Percentiles rank a stretch among this genome's conserved stretches.
Conservation (phyloP, 2,329 filamentous ascomycete genomes). For the Cladosporium cucumerinum region DNA sequence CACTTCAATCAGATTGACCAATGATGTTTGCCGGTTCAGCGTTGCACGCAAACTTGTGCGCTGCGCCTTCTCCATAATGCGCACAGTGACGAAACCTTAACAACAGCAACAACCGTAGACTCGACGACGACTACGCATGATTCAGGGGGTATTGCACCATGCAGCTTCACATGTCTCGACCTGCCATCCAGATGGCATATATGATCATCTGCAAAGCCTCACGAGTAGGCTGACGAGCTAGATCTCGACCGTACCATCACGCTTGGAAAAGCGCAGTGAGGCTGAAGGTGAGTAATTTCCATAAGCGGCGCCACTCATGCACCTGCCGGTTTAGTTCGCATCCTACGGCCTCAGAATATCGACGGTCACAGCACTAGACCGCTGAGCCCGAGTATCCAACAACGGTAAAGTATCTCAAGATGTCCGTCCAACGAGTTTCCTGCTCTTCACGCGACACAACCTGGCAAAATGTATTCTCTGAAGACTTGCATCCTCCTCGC, state of each 20-base stretch:
- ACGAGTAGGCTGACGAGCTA: neutral
- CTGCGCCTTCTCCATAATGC: too few relatives aligned
- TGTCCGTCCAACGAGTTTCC: neutral
- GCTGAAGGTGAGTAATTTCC: constrained; percentile 1
- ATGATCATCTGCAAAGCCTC: too few relatives aligned
- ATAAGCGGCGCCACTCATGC: neutral
- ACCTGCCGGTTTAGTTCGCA: neutral
- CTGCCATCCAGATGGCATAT: too few relatives aligned
- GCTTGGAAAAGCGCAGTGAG: neutral
- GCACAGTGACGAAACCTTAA: too few relatives aligned
- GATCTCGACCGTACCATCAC: neutral
- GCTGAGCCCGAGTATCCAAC: neutral
- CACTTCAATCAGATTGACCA: too few relatives aligned
- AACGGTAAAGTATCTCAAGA: neutral
- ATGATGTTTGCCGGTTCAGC: too few relatives aligned
- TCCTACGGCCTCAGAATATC: neutral
- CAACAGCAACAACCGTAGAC: too few relatives aligned
- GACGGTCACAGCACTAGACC: neutral
- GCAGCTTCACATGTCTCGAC: too few relatives aligned
- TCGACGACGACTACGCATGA: too few relatives aligned
- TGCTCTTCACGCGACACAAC: neutral
- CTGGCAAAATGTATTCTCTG: neutral
- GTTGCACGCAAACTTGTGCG: too few relatives aligned
- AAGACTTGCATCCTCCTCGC: neutral
- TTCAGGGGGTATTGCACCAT: too few relatives aligned